Base-by-base conservation (phyloP, 495 filamentous ascomycete species). In the Darksidea phi region DNA sequence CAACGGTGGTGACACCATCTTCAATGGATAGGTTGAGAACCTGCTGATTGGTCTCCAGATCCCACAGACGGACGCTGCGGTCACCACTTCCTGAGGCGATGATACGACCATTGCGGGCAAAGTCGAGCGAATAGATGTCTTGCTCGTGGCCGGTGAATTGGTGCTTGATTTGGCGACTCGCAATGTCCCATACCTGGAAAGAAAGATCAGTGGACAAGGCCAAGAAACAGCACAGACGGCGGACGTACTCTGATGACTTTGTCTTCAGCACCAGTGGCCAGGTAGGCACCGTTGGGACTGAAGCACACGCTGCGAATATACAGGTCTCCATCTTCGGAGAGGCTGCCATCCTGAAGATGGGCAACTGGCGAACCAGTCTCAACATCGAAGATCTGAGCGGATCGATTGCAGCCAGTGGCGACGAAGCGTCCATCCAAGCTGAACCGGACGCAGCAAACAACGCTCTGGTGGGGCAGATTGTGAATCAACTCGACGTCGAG, bases 261-360 rank as follows among this genome's bases (percentile, higher is more conserved):
- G 63, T 77, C 75, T 55, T 77, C 75, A 18, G 75, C 75, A 56
- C 75, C 75, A 6, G 75, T 77, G 10, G 75, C 75, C 25, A 77
- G 63, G 37, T 67, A 77, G n/a, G 50, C 51, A 18, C 75, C 75
- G 65, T 76, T 70, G 13, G 72, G 75, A 54, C 74, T 76, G 70
- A 77, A 77, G 63, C 75, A 77, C 57, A 77, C 75, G 47, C 74
- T 76, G 1, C 75, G 64, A 57, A 77, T 77, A 46, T 77, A 77
- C 42, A 77, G 50, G 50, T 77, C 75, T 1, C 74, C 74, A 54
- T 77, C 75, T 25, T 73, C 61, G 6, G 63, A 65, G 24, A 72
- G 63, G 15, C 54, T 51, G 20, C 60, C 46, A 52, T 76, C 75
- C 48, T 76, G 72, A 26, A 77, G 61, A 52, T 75, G 71, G 23